Evolutionary conservation across 2,329 filamentous ascomycete species (phyloP), one percentile per base, ranked within the genome.

Genomic region (Penicillium sp.): DNA sequence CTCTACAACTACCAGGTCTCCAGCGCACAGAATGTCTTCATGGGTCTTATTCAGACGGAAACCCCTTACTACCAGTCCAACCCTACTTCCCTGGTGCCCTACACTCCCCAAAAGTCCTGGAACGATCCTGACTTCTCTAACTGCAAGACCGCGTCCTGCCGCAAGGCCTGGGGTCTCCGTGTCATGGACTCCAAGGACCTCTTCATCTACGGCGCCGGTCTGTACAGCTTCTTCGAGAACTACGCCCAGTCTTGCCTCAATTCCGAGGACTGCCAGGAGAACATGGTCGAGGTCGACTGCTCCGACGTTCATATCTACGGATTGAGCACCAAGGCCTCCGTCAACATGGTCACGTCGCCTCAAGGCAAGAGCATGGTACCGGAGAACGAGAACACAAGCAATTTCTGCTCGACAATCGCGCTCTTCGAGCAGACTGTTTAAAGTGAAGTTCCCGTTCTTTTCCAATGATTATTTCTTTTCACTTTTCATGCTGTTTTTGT

Each of bases 201-300:
- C 15, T 84, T 82, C 66, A 74, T 91, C 63, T 90, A 86, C 65
- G 89, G 89, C 39, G 87, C 83, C 4, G 89, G 89, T 21, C 75
- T 92, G 52, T 93, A 93, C 80, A 87, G 82, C 59, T 93, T 93
- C 82, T 93, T 91, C 66, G 83, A 93, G 70, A 90, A 91, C 78
- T 93, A 93, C 73, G 77, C 74, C 30, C 87, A 91, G 72, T 78
- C 79, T 15, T 94, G 90, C 63, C 80, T 92, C 13, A 70, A 73
- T 30, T 79, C 79, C 8, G 81, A 89, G 68, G 83, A 81, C 59
- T 94, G 90, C 76, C 90, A 93, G 73, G 79, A 86, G 51, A 87
- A 91, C 73, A 91, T 94, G 75, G 80, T 92, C 40, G 84, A 84
- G 60, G 76, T 93, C 29, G 85, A 91, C 70, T 81, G 82, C 66